Conservation (phyloP, 2,329 filamentous ascomycete genomes). For the Ceratocystis ficicola region DNA sequence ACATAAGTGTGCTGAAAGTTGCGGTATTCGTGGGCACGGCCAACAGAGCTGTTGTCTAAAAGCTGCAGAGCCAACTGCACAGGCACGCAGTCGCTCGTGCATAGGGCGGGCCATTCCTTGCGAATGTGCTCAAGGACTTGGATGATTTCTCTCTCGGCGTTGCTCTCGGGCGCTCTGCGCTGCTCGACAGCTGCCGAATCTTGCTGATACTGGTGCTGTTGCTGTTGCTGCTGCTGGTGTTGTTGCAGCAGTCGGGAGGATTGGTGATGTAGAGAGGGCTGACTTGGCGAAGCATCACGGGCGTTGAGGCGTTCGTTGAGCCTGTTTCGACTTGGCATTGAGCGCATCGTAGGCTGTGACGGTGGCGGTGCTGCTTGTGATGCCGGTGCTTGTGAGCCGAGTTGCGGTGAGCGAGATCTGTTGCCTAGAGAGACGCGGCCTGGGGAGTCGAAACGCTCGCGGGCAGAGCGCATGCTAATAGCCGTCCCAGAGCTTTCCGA, state of each 20-base stretch:
- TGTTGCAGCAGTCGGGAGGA: conserved; percentile 18
- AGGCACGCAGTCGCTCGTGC: conserved; percentile 73
- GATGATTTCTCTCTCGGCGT: conserved; percentile 44
- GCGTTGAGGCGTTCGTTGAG: conserved; percentile 18
- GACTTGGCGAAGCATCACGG: conserved; percentile 15
- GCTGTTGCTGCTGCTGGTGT: conserved; percentile 23
- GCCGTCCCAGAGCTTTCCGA: conserved; percentile 17
- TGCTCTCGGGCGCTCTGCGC: conserved; percentile 32
- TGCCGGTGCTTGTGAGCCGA: conserved; percentile 8
- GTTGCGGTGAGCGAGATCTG: conserved; percentile 19
- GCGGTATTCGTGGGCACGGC: conserved; percentile 74
- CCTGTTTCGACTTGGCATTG: conserved; percentile 30
- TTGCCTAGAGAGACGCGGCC: conserved; percentile 15
- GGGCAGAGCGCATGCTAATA: conserved; percentile 19
- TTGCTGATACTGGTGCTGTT: conserved; percentile 21
- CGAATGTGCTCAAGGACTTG: conserved; percentile 72
- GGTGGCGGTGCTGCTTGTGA: not conserved
- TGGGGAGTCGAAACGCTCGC: conserved; percentile 19
- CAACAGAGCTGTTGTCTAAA: conserved; percentile 86
- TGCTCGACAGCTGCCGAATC: conserved; percentile 12
- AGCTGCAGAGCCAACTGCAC: conserved; percentile 91
- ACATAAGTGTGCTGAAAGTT: conserved; percentile 74
- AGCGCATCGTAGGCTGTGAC: conserved; percentile 24
- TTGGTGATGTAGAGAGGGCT: conserved; percentile 11
- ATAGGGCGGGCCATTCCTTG: conserved; percentile 85